phyloP scores from a whole-genome alignment of 805 yeast genomes.

The Lipomyces anomalus region DNA sequence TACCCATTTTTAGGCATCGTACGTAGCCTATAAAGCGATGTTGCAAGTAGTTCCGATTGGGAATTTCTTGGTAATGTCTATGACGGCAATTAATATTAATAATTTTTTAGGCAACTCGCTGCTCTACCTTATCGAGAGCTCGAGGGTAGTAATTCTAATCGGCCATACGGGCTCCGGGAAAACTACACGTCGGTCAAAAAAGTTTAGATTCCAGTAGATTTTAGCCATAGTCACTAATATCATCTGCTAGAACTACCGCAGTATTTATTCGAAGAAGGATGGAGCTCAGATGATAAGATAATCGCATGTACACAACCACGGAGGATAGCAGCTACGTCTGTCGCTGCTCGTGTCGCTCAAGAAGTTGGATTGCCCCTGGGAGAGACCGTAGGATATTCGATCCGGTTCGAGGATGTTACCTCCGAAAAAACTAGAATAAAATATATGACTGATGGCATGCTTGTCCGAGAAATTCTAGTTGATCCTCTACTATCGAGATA shows the following conservation, averaged over 20 bases:
- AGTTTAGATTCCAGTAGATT: background rate
- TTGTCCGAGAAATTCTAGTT: conserved; percentile 62
- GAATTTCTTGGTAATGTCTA: background rate
- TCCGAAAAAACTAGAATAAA: conserved; percentile 53
- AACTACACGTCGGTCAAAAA: conserved; percentile 24
- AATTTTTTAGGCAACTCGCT: conserved; percentile 12
- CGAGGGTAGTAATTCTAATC: conserved; percentile 18
- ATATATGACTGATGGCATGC: conserved; percentile 80
- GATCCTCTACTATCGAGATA: conserved; percentile 60
- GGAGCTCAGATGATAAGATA: conserved; percentile 26
- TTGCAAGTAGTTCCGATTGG: background rate
- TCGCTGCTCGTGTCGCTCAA: conserved; percentile 66
- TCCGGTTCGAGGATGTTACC: conserved; percentile 71
- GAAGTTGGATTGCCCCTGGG: conserved; percentile 65
- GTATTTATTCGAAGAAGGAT: conserved; percentile 24
- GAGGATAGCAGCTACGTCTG: conserved; percentile 38
- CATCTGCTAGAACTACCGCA: conserved; percentile 20
- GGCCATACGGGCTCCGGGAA: conserved; percentile 29
- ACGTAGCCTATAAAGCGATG: background rate
- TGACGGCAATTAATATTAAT: background rate
- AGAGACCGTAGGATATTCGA: conserved; percentile 66
- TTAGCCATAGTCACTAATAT: background rate
- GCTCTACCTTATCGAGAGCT: conserved; percentile 18
- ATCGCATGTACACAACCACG: conserved; percentile 65
- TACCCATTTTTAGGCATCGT: conserved; percentile 21